A percentile compares a stretch with the other conserved stretches of the same genome.
Evolutionary conservation across 306 rosid genomes (phyloP).

Genomic region (Prosopis cineraria): DNA sequence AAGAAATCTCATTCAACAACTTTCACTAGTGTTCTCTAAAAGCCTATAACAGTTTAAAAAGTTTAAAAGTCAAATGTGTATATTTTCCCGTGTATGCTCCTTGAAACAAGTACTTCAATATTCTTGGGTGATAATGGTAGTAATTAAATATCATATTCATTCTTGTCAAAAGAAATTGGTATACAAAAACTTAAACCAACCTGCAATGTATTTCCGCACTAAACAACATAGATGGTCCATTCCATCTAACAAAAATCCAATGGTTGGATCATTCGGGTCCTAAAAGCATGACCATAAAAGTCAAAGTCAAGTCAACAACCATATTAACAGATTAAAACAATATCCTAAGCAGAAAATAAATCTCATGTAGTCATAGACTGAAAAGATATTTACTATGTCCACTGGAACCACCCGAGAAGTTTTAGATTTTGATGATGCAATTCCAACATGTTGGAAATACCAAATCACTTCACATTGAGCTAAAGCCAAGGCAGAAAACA

Average conservation of each 20-base stretch:
- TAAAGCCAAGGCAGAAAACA: constrained; percentile 97
- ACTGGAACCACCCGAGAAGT: constrained; percentile 72
- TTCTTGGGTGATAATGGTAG: constrained; percentile 16
- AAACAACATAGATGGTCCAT: constrained; percentile 92
- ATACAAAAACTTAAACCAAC: constrained; percentile 47
- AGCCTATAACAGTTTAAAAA: constrained; percentile 18
- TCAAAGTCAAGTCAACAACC: constrained; percentile 45
- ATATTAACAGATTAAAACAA: constrained; percentile 29
- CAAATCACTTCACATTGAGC: constrained; percentile 95
- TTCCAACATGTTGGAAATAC: constrained; percentile 96
- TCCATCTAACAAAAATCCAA: constrained; percentile 93
- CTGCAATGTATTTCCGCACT: constrained; percentile 96
- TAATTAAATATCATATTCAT: constrained; percentile 25
- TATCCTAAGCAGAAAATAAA: constrained; percentile 21
- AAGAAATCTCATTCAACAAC: too few species aligned
- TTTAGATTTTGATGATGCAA: constrained; percentile 85
- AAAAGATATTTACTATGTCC: constrained; percentile 69
- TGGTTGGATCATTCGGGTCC: constrained; percentile 98
- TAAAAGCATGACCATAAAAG: constrained; percentile 41
- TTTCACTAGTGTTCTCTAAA: too few species aligned
- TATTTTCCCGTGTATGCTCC: neutral
- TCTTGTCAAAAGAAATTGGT: constrained; percentile 13
- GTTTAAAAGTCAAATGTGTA: constrained; percentile 5
- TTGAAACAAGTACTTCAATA: constrained; percentile 28
- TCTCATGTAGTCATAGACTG: constrained; percentile 9